A percentile compares a stretch with the other conserved stretches of the same genome.
Evolutionary conservation across 345 rosid species (phyloP).

Genomic region (Eucalyptus tenuipes): DNA sequence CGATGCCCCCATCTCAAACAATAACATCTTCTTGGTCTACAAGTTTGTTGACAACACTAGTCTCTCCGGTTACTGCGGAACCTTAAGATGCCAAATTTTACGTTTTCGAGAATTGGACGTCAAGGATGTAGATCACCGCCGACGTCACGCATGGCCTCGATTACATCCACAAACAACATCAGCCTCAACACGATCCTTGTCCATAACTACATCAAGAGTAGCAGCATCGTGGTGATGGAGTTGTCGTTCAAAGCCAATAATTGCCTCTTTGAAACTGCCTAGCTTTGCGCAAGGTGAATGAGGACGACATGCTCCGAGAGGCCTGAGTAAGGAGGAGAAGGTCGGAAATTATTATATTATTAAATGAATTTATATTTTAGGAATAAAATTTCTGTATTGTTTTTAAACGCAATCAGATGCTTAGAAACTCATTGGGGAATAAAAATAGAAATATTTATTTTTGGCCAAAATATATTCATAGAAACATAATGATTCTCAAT

Average conservation of each 20-base stretch:
- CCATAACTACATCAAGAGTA: neutral
- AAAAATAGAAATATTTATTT: no score
- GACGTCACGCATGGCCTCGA: neutral
- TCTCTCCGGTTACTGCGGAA: rapidly evolving
- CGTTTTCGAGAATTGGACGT: neutral
- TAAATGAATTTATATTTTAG: no score
- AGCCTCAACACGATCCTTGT: neutral
- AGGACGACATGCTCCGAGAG: no score
- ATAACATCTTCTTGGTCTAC: neutral
- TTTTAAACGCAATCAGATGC: rapidly evolving
- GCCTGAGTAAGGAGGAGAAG: neutral
- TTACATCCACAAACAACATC: neutral
- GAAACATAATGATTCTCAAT: rapidly evolving
- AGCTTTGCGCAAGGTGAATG: no score
- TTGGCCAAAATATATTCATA: no score
- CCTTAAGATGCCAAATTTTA: no score
- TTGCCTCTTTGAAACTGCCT: neutral
- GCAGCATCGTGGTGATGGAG: neutral
- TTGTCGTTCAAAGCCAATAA: neutral
- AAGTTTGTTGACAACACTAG: neutral
- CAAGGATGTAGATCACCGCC: neutral
- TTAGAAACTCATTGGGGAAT: rapidly evolving
- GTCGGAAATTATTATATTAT: no score
- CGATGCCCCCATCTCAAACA: neutral
- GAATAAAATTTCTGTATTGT: rapidly evolving